Percentiles rank a stretch among this genome's conserved stretches.
These are phyloP conservation scores for Rhododendron molle DNA, from an alignment of 148 eudicot genomes.

Conservation along the genomic window DNA sequence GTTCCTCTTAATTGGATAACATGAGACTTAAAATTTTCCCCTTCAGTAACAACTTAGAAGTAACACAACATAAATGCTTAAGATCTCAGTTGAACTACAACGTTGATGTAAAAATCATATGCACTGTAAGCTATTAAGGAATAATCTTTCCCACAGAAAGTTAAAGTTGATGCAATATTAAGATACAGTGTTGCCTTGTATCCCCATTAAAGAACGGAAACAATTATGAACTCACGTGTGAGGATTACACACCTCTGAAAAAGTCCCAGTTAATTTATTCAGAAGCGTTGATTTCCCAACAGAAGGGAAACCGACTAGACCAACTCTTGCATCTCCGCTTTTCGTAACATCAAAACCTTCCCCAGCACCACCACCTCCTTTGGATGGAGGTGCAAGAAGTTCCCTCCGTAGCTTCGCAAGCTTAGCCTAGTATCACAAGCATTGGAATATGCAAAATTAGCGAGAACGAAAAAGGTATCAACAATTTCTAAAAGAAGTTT, in stretches of 20 bases:
- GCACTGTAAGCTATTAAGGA: neutral
- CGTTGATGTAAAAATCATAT: neutral
- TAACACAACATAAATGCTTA: neutral
- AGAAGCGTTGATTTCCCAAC: constrained; percentile 97
- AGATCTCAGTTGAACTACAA: neutral
- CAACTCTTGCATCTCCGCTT: constrained; percentile 99
- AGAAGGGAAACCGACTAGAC: constrained; percentile 97
- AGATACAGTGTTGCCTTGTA: neutral
- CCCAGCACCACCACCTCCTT: constrained; percentile 98
- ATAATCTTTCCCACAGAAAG: neutral
- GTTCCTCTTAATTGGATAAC: neutral
- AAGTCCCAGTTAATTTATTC: constrained; percentile 95
- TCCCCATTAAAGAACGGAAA: neutral
- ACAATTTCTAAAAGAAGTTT: neutral
- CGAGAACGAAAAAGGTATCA: neutral
- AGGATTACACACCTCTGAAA: constrained; percentile 72
- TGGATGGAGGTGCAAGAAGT: constrained; percentile 76
- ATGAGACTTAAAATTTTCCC: neutral
- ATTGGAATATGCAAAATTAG: neutral
- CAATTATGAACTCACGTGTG: neutral
- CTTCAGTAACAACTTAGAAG: neutral
- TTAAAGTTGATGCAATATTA: neutral
- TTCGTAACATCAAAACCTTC: constrained; percentile 99
- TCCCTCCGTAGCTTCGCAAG: constrained; percentile 97
- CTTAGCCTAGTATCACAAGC: constrained; percentile 60